Evolutionary conservation across 805 yeast species (phyloP).

Genomic region (Zygosaccharomyces bisporus): DNA sequence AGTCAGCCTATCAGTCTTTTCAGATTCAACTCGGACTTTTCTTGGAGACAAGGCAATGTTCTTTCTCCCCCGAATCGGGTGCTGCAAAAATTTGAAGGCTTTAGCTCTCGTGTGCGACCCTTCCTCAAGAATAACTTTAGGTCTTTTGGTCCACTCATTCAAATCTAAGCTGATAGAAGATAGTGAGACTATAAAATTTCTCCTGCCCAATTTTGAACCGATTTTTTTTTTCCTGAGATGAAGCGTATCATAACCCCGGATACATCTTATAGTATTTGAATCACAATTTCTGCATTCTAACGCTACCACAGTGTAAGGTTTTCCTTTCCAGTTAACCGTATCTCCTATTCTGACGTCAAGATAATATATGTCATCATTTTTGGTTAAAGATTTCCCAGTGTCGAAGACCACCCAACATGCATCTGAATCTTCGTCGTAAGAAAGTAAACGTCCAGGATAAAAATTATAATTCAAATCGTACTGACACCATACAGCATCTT

Average conservation of each 20-base stretch:
- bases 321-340: constrained; percentile 38
- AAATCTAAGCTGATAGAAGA: constrained; percentile 35
- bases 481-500: constrained; percentile 51
- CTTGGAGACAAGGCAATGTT: constrained; percentile 15
- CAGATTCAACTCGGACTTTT: constrained; percentile 10
- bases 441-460: constrained; percentile 47
- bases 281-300: constrained; percentile 33
- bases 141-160: constrained; percentile 36
- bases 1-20: constrained; percentile 3
- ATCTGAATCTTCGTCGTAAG: constrained; percentile 20
- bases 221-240: constrained; percentile 33
- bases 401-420: constrained; percentile 24
- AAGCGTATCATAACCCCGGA: constrained; percentile 58
- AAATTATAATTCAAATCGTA: constrained; percentile 41
- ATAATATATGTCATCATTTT: constrained; percentile 37
- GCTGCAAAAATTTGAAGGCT: constrained; percentile 17
- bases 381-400: constrained; percentile 18
- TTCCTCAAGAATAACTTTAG: constrained; percentile 28
- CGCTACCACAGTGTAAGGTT: constrained; percentile 45
- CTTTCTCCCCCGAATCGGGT: constrained; percentile 26
- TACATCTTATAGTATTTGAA: constrained; percentile 43
- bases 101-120: constrained; percentile 14
- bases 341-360: constrained; percentile 61
- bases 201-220: constrained; percentile 21
- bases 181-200: constrained; percentile 24